phyloP scores from a whole-genome alignment of 1,284 basidiomycete genomes.

The Rhodotorula sp. region DNA sequence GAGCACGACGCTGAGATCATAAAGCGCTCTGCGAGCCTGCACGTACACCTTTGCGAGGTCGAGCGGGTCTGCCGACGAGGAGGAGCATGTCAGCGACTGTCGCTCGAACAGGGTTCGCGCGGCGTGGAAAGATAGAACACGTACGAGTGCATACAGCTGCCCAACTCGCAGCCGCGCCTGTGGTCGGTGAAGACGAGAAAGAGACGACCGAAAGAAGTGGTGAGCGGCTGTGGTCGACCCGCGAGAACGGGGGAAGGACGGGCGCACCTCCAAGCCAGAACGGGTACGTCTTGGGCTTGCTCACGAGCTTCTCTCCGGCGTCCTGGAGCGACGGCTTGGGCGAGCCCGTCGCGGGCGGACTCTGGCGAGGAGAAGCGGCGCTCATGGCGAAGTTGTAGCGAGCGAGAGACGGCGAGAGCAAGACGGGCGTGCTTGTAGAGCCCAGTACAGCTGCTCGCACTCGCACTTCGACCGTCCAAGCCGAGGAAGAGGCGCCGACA shows the following conservation, averaged over 20 bases:
- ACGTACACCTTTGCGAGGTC: constrained; percentile 46
- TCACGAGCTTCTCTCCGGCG: background rate
- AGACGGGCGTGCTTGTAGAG: too few relatives aligned
- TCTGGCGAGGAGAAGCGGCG: too few relatives aligned
- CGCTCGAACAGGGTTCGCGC: background rate
- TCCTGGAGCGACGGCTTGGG: background rate
- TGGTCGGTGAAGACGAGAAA: background rate
- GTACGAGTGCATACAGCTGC: constrained; percentile 42
- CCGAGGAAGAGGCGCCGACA: too few relatives aligned
- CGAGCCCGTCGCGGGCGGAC: background rate
- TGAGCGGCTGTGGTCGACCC: background rate
- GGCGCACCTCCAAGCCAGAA: constrained; percentile 40
- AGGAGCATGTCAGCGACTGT: constrained; percentile 4
- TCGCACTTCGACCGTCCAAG: too few relatives aligned
- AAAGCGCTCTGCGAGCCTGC: too few relatives aligned
- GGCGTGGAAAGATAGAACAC: background rate
- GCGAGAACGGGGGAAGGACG: background rate
- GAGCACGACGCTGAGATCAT: background rate
- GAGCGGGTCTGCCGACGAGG: constrained; percentile 38
- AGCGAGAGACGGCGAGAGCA: too few relatives aligned
- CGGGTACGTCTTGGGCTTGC: constrained; percentile 30
- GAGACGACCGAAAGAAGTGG: background rate
- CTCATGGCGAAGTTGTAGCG: too few relatives aligned
- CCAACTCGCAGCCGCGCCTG: constrained; percentile 38
- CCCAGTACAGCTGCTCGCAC: too few relatives aligned